These are phyloP conservation scores for Daldinia sp. DNA, from an alignment of 2,329 filamentous ascomycete genomes.

Conservation along the genomic window DNA sequence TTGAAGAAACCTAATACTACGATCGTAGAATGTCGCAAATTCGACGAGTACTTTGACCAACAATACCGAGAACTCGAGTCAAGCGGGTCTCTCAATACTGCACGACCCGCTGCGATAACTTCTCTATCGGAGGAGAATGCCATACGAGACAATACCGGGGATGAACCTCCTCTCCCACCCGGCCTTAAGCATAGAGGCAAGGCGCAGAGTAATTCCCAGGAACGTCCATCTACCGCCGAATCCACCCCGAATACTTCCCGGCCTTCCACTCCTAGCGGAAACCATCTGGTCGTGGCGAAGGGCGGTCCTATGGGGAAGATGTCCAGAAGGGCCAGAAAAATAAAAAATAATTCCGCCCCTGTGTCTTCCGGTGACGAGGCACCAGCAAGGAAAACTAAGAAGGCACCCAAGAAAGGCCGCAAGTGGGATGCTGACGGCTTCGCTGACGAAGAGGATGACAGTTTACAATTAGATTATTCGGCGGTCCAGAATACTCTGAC, in stretches of 20 bases:
- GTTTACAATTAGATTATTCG: slow-evolving; percentile 89
- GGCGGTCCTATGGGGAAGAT: slow-evolving; percentile 79
- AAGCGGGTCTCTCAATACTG: slow-evolving; percentile 51
- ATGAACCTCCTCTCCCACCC: slow-evolving; percentile 57
- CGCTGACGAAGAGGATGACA: slow-evolving; percentile 83
- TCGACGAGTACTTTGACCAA: slow-evolving; percentile 94
- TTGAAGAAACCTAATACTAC: slow-evolving; percentile 84
- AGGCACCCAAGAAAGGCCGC: slow-evolving; percentile 82
- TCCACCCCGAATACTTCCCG: slow-evolving; percentile 81
- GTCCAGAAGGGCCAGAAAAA: slow-evolving; percentile 82
- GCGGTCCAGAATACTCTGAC: slow-evolving; percentile 62
- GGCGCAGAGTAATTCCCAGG: slow-evolving; percentile 52
- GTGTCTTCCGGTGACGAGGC: slow-evolving; percentile 88
- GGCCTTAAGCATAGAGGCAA: slow-evolving; percentile 58
- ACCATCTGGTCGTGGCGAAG: slow-evolving; percentile 79
- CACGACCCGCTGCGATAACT: slow-evolving; percentile 43
- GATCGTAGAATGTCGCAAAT: slow-evolving; percentile 80
- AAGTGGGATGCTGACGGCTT: slow-evolving; percentile 93
- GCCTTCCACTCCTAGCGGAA: slow-evolving; percentile 76
- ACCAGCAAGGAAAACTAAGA: slow-evolving; percentile 69
- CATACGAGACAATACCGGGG: slow-evolving; percentile 53
- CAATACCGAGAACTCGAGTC: slow-evolving; percentile 85
- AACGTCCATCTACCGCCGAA: slow-evolving; percentile 68
- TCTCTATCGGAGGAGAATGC: slow-evolving; percentile 52
- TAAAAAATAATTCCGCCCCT: slow-evolving; percentile 73